Evolutionary conservation across 2,329 filamentous ascomycete genomes (phyloP).

Genomic region (Nigrospora sphaerica): DNA sequence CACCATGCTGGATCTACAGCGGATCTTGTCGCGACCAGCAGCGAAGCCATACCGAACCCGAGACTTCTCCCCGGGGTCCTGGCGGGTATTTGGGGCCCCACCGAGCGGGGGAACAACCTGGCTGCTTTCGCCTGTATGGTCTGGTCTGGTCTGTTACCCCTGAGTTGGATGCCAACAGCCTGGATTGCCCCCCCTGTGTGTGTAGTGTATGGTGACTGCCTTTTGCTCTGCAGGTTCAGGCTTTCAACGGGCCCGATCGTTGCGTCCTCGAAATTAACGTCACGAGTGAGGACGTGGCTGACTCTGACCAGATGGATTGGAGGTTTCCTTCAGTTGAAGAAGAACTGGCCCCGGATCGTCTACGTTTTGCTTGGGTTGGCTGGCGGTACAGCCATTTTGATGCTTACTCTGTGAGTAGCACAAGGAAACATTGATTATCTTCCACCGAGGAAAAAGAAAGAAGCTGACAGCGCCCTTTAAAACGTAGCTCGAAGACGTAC

Average conservation of each 20-base stretch:
- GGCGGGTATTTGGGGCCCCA: slow-evolving; percentile 44
- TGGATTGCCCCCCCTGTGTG: no score
- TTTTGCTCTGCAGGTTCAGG: not conserved
- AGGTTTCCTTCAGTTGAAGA: slow-evolving; percentile 49
- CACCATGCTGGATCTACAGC: slow-evolving; percentile 30
- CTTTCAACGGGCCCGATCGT: slow-evolving; percentile 33
- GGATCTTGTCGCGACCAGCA: slow-evolving; percentile 40
- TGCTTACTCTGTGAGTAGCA: slow-evolving; percentile 33
- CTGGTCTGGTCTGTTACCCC: slow-evolving; percentile 34
- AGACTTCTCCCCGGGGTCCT: slow-evolving; percentile 39
- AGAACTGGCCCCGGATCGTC: slow-evolving; percentile 47
- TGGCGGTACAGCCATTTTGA: slow-evolving; percentile 29
- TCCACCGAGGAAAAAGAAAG: no score
- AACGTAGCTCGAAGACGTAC: slow-evolving; percentile 47
- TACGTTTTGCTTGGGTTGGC: slow-evolving; percentile 39
- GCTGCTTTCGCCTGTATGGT: slow-evolving; percentile 45
- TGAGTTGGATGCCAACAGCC: not conserved
- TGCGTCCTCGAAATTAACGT: no score
- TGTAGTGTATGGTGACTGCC: not conserved
- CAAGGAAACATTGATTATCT: no score
- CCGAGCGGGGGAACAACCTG: slow-evolving; percentile 46
- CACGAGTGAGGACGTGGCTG: no score
- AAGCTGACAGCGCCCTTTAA: not conserved
- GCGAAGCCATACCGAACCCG: slow-evolving; percentile 44
- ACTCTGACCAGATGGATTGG: slow-evolving; percentile 21